A percentile compares a stretch with the other conserved stretches of the same genome.
phyloP scores from a whole-genome alignment of 306 rosid species.

The Castanea mollissima region DNA sequence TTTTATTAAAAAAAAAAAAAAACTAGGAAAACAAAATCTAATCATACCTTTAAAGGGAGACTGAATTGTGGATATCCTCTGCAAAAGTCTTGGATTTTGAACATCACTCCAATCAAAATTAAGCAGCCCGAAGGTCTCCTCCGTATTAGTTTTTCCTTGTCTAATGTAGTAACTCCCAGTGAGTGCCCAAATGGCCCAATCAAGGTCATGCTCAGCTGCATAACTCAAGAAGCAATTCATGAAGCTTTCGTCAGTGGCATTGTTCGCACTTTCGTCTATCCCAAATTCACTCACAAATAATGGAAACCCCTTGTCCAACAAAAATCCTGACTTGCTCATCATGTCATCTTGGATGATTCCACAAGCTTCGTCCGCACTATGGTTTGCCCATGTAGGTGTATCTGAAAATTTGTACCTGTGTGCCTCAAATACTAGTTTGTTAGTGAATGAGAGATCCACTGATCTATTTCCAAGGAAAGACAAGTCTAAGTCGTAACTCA shows the following conservation, averaged over 20 bases:
- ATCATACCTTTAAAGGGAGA: constrained; percentile 70
- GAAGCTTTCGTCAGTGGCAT: constrained; percentile 73
- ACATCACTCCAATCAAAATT: constrained; percentile 50
- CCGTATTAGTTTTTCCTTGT: constrained; percentile 61
- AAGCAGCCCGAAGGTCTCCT: constrained; percentile 67
- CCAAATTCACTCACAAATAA: constrained; percentile 85
- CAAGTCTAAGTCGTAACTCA: constrained; percentile 59
- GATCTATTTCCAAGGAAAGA: constrained; percentile 51
- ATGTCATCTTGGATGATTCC: constrained; percentile 43
- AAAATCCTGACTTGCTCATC: constrained; percentile 49
- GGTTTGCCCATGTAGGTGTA: constrained; percentile 57
- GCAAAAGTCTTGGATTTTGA: constrained; percentile 48
- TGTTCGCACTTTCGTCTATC: constrained; percentile 61
- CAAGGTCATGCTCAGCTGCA: constrained; percentile 77
- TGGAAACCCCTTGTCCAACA: constrained; percentile 69
- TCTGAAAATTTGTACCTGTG: constrained; percentile 81
- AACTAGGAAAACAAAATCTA: background rate
- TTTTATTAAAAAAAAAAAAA: too few relatives aligned
- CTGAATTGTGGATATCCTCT: constrained; percentile 57
- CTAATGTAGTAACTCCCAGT: constrained; percentile 79
- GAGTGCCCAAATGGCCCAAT: constrained; percentile 83
- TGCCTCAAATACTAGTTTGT: constrained; percentile 63
- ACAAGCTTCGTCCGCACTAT: constrained; percentile 80
- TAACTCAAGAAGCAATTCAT: constrained; percentile 55
- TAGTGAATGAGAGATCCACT: constrained; percentile 49